Evolutionary conservation across 139 green algal genomes (phyloP), one percentile per base, ranked within the genome.

Genomic region (Tetraselmis striata): DNA sequence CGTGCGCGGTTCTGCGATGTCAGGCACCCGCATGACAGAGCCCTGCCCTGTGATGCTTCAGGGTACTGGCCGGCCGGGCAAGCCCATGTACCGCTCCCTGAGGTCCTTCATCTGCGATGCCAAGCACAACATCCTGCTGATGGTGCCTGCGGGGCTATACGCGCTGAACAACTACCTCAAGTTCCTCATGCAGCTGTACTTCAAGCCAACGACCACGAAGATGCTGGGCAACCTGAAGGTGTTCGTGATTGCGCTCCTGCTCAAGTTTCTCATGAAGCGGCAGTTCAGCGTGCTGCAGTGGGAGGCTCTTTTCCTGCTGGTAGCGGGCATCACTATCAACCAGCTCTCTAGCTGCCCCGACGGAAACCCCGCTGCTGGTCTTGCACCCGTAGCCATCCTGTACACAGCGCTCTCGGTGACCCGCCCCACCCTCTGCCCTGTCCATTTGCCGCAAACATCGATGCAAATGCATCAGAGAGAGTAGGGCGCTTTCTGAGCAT

Each of bases 161-260:
- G 93, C 95, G 1, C 86, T 98, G 78, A 99, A 98, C 91, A 98
- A 98, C 86, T 95, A 96, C 88, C 89, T 98, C 28, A 98, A 98
- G 86, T 98, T 98, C 84, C 84, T 87, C 31, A 98, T 98, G 95
- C 95, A 98, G 91, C 91, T 98, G 1, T 93, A 95, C 83, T 97
- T 97, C 89, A 94, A 95, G 88, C 96, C 96, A 59, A 97, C 95
- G 25, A 98, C 96, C 32, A 95, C 95, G 77, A 98, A 98, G 90
- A 99, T 99, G 96, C 89, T 99, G 30, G 87, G 89, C 77, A 99
- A 99, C 89, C 88, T 99, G 0, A 99, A 99, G 90, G 89, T 95
- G 59, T 29, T 95, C 75, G 88, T 91, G 28, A 98, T 98, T 29
- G 95, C 95, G 22, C 77, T 98, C 77, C 90, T 98, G 58, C 94